Evolutionary conservation across 2,329 filamentous ascomycete species (phyloP), one percentile per base, ranked within the genome.

Genomic region (Alternaria ventricosa): DNA sequence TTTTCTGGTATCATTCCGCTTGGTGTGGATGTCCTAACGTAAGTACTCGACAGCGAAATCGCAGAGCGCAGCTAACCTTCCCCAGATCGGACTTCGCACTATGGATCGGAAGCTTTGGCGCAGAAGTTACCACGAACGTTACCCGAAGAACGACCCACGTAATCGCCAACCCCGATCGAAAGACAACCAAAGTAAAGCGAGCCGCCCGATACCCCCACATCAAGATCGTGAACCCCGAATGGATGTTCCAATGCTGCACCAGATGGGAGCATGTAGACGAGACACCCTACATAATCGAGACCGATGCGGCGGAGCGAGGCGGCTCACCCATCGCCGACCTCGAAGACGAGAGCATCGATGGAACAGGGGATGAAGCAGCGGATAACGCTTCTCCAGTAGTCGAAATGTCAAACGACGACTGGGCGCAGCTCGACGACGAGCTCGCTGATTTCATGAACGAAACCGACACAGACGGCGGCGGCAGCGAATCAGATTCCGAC

Each of bases 1-100:
- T 90, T 98, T 68, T 97, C 95, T 0, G 96, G 96, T 0, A 90
- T 99, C 3, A 89, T 98, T 3, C 94, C 94, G 0, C 83, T 97
- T 1, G 92, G 92, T 6, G 87, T 91, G 41, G 90, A 95, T 71
- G 89, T 95, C 33, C 88, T 92, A 73, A 81, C 77, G 85, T 86
- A 79, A 79, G 79, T 76, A 5, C 12, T 5, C 6, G 12, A 12
- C 3, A 13, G 12, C 15, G 15, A 23, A 18, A 3, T 20, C n/a
- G 10, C 18, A 5, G 10, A 20, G 15, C 27, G 28, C 5, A 41
- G 47, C 73, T 76, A 69, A 78, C 60, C 64, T 15, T 15, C 6
- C 54, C 55, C 57, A 83, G 81, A 13, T 94, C 94, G 3, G 96
- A 99, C 77, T 92, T 97, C 61, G 94, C 92, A 5, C 84, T 95